Evolutionary conservation across 2,329 filamentous ascomycete genomes (phyloP).

Genomic region (Didymella lethalis): DNA sequence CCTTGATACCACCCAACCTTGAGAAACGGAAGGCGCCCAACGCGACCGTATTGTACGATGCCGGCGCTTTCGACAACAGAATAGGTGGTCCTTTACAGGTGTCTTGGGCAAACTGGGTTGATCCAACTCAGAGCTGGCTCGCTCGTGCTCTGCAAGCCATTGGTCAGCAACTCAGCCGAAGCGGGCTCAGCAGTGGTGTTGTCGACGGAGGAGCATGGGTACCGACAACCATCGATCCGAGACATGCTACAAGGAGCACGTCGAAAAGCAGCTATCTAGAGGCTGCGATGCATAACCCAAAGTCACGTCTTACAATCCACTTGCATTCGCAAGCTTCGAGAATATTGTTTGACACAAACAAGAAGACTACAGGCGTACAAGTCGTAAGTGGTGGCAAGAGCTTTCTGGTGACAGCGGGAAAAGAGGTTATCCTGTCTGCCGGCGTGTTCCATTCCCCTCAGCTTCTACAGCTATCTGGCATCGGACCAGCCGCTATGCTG

Average conservation of each 20-base stretch:
- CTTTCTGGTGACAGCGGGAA: conserved; percentile 33
- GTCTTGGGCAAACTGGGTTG: conserved; percentile 40
- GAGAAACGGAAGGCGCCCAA: conserved; percentile 29
- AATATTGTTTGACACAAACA: conserved; percentile 28
- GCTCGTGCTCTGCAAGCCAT: conserved; percentile 32
- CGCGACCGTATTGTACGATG: conserved; percentile 31
- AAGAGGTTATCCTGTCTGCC: conserved; percentile 56
- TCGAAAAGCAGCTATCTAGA: conserved; percentile 32
- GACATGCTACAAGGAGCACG: conserved; percentile 30
- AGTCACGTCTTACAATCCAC: conserved; percentile 22
- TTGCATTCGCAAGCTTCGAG: conserved; percentile 26
- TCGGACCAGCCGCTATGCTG: conserved; percentile 38
- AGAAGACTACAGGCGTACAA: conserved; percentile 42
- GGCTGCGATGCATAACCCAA: conserved; percentile 14
- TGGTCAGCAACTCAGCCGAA: conserved; percentile 26
- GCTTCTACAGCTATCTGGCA: conserved; percentile 47
- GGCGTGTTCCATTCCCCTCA: conserved; percentile 54
- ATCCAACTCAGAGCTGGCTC: conserved; percentile 35
- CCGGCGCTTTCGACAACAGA: conserved; percentile 25
- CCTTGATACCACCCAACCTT: conserved; percentile 40
- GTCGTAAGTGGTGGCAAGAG: conserved; percentile 26
- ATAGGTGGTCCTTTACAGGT: conserved; percentile 34
- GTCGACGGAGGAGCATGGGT: conserved; percentile 33
- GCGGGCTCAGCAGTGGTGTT: conserved; percentile 35
- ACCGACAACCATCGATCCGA: conserved; percentile 43